Evolutionary conservation across 441 rosid genomes (phyloP), one percentile per base, ranked within the genome.

Genomic region (Isatis lusitanica): DNA sequence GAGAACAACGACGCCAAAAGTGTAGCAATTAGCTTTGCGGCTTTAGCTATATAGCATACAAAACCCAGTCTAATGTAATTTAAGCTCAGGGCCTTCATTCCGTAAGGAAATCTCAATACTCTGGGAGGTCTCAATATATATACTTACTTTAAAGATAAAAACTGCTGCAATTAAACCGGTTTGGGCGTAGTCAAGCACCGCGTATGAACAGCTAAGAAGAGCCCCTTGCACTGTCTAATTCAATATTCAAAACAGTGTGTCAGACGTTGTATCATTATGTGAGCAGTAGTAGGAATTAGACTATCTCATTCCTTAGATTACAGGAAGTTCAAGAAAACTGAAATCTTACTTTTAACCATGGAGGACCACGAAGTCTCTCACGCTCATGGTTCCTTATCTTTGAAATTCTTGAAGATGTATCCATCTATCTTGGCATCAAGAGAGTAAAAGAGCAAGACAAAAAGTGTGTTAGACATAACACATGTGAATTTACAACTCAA

Each of bases 131-230:
- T 53, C 50, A 35, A 56, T 59, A 71, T 6, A 47, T 70, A 43
- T 47, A 78, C 96, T 88, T 78, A 93, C 98, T 75, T 93, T 95
- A 55, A 95, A 93, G 83, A 95, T 80, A 84, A 95, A 95, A 33
- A 95, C 99, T 28, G 99, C 87, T 24, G 99, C 98, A 80, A 93
- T 93, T 71, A 95, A 75, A 74, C 99, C 99, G 43, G 96, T 95
- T 80, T 95, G 99, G 63, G 99, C 97, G 60, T 95, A 93, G 85
- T 95, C 98, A 50, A 95, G 97, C 71, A 88, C 78, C 3, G 89
- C 79, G 81, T 95, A 95, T 3, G 90, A 56, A 74, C 97, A 90
- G 71, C 83, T 85, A 67, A 95, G 90, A 57, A 95, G 76, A 75
- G 94, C 89, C 77, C 98, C 90, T 90, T 95, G 97, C 57, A 95